Evolutionary conservation across 2,329 filamentous ascomycete genomes (phyloP).

Genomic region (Drechslerella stenobrocha): DNA sequence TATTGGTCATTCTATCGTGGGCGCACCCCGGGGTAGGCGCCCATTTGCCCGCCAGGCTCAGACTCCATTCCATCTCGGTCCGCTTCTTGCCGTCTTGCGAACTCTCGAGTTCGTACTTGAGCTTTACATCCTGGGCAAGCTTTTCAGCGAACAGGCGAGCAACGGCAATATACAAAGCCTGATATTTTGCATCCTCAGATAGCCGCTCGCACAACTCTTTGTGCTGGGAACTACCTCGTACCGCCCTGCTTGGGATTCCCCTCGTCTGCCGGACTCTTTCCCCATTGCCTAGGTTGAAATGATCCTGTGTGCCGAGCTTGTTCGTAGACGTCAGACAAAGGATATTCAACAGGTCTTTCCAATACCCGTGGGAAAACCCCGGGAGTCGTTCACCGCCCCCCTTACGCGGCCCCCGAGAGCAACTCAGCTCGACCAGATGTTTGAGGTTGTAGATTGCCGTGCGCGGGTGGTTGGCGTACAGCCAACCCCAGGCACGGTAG

Average conservation of each 20-base stretch:
- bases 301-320: constrained; percentile 57
- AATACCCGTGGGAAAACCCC: constrained; percentile 64
- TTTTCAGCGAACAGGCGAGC: constrained; percentile 64
- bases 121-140: constrained; percentile 56
- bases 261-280: constrained; percentile 52
- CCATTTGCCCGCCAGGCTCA: constrained; percentile 67
- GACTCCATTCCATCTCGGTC: constrained; percentile 54
- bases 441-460: constrained; percentile 62
- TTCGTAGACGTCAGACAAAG: constrained; percentile 61
- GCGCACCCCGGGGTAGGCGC: constrained; percentile 62
- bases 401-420: constrained; percentile 61
- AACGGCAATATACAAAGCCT: constrained; percentile 61
- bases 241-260: constrained; percentile 44
- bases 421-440: constrained; percentile 63
- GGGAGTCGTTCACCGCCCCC: constrained; percentile 48
- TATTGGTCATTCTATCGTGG: constrained; percentile 64
- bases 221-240: constrained; percentile 57
- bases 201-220: constrained; percentile 57
- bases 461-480: constrained; percentile 62
- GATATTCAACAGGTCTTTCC: constrained; percentile 66
- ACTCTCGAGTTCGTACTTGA: constrained; percentile 57
- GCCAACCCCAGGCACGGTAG: constrained; percentile 63
- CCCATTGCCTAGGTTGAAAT: constrained; percentile 58
- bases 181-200: constrained; percentile 59
- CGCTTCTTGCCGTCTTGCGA: constrained; percentile 54